Percentiles rank a stretch among this genome's conserved stretches.
Conservation (phyloP, 257 asterid genomes). For the Eustoma russellianum region DNA sequence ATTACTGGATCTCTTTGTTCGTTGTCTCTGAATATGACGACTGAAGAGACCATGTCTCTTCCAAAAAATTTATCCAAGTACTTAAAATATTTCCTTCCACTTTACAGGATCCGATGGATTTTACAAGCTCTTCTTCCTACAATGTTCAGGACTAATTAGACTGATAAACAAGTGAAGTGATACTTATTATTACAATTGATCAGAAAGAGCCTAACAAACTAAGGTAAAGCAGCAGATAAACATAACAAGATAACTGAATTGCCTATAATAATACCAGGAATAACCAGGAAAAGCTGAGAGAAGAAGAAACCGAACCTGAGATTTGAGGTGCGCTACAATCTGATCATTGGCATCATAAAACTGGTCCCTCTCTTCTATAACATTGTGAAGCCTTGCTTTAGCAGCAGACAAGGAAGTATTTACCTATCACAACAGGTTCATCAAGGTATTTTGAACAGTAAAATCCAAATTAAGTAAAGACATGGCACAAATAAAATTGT, state of each 20-base stretch:
- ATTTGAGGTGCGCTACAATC: constrained; percentile 76
- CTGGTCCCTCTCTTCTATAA: constrained; percentile 86
- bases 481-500: not conserved
- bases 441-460: not conserved
- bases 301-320: constrained; percentile 46
- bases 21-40: constrained; percentile 55
- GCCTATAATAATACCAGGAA: not conserved
- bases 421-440: constrained; percentile 35
- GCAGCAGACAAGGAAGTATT: constrained; percentile 78
- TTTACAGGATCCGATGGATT: constrained; percentile 57
- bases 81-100: constrained; percentile 63
- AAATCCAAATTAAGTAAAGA: not conserved
- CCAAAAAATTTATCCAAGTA: constrained; percentile 86
- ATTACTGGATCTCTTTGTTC: constrained; percentile 59
- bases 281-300: constrained; percentile 1
- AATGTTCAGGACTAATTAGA: constrained; percentile 9
- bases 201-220: not conserved
- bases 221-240: not conserved
- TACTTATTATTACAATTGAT: constrained; percentile 1
- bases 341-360: constrained; percentile 97
- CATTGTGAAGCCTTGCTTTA: constrained; percentile 77
- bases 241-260: constrained; percentile 10
- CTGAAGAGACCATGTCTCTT: constrained; percentile 93
- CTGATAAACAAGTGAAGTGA: constrained; percentile 3
- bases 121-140: constrained; percentile 79